A percentile compares a stretch with the other conserved stretches of the same genome.
These are phyloP conservation scores for Phytophthora citricola DNA, from an alignment of 352 stramenopile genomes.

Conservation along the genomic window DNA sequence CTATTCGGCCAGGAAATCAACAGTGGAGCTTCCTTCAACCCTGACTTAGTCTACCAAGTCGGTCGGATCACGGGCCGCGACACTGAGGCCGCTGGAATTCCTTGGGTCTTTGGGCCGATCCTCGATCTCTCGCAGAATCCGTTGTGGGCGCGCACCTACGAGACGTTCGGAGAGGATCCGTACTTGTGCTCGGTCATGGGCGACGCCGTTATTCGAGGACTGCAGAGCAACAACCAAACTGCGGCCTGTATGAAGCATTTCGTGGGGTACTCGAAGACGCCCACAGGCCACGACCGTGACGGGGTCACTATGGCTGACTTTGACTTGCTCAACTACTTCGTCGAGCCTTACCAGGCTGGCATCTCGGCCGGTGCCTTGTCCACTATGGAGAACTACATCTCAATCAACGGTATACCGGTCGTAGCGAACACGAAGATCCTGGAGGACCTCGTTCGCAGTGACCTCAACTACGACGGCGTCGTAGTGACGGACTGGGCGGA, in stretches of 20 bases:
- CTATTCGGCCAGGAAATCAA: conserved; percentile 93
- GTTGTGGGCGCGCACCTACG: conserved; percentile 89
- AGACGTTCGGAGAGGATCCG: conserved; percentile 94
- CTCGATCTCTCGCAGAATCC: conserved; percentile 86
- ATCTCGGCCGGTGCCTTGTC: conserved; percentile 78
- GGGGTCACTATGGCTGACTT: conserved; percentile 73
- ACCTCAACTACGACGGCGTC: conserved; percentile 85
- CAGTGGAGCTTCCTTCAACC: conserved; percentile 89
- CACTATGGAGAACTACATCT: conserved; percentile 95
- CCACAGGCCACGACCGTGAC: conserved; percentile 82
- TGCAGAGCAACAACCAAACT: conserved; percentile 75
- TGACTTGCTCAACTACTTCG: conserved; percentile 86
- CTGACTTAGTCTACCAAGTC: conserved; percentile 67
- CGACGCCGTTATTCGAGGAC: conserved; percentile 68
- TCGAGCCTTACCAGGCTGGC: conserved; percentile 74
- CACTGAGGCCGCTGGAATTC: conserved; percentile 86
- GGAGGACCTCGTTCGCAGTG: conserved; percentile 74
- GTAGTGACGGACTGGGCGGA: conserved; percentile 92
- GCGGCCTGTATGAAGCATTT: conserved; percentile 92
- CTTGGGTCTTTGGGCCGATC: conserved; percentile 91
- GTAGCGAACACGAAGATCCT: conserved; percentile 84
- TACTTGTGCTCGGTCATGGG: conserved; percentile 79
- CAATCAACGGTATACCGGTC: conserved; percentile 90
- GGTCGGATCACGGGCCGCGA: conserved; percentile 83
- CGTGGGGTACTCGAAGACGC: conserved; percentile 83